A percentile compares a stretch with the other conserved stretches of the same genome.
Evolutionary conservation across 2,329 filamentous ascomycete genomes (phyloP).

Genomic region (Colletotrichum melonis): DNA sequence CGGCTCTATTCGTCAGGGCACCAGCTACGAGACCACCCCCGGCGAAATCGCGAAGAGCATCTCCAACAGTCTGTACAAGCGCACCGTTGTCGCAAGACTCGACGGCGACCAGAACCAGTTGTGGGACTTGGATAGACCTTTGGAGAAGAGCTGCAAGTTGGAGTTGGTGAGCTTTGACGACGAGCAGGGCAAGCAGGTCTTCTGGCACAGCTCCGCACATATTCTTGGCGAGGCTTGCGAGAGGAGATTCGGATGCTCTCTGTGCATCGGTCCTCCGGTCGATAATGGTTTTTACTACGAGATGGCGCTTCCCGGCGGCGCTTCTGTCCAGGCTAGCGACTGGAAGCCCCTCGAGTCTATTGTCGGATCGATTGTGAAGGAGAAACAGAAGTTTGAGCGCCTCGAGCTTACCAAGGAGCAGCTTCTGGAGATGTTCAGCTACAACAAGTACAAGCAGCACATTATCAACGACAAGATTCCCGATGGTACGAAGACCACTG

Average conservation of each 20-base stretch:
- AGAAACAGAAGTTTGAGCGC: conserved; percentile 95
- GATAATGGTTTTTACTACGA: conserved; percentile 97
- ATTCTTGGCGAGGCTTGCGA: conserved; percentile 96
- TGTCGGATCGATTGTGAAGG: conserved; percentile 88
- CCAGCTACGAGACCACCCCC: conserved; percentile 92
- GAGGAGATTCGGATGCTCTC: conserved; percentile 87
- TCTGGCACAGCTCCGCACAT: conserved; percentile 95
- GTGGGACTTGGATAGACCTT: conserved; percentile 92
- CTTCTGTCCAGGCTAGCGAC: conserved; percentile 78
- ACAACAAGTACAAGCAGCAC: conserved; percentile 98
- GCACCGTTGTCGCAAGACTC: conserved; percentile 86
- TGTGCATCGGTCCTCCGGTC: conserved; percentile 94
- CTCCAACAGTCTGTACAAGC: conserved; percentile 86
- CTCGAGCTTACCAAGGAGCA: conserved; percentile 91
- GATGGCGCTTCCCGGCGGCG: conserved; percentile 69
- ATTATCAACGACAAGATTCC: conserved; percentile 94
- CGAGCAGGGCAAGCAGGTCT: conserved; percentile 86
- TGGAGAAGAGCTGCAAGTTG: conserved; percentile 88
- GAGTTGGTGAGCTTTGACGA: conserved; percentile 87
- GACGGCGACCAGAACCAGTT: conserved; percentile 78
- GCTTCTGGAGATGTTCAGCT: conserved; percentile 86
- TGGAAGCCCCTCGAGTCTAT: conserved; percentile 87
- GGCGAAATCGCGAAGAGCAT: conserved; percentile 81
- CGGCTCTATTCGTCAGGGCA: conserved; percentile 78
- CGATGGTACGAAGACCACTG: conserved; percentile 90